A percentile compares a stretch with the other conserved stretches of the same genome.
Conservation (phyloP, 2,329 filamentous ascomycete genomes). For the Paecilomyces variotii region DNA sequence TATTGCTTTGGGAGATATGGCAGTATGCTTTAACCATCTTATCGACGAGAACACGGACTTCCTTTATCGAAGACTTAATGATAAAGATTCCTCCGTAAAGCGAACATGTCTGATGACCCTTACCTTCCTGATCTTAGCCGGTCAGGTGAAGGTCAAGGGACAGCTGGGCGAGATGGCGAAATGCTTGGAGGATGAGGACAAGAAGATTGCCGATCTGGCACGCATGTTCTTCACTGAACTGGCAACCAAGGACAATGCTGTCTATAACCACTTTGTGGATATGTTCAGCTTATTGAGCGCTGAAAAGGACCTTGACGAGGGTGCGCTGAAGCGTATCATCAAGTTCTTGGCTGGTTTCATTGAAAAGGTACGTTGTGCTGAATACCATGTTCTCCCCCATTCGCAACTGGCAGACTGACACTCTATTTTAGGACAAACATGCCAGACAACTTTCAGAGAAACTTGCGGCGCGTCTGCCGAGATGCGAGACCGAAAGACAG, state of each 20-base stretch:
- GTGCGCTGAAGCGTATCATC: conserved; percentile 76
- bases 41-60: conserved; percentile 99
- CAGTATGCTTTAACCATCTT: conserved; percentile 97
- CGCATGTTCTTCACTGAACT: conserved; percentile 98
- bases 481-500: conserved; percentile 87
- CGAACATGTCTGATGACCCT: conserved; percentile 97
- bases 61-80: conserved; percentile 85
- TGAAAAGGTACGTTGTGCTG: conserved; percentile 66
- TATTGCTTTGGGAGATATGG: conserved; percentile 96
- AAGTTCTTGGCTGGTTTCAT: conserved; percentile 93
- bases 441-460: conserved; percentile 91
- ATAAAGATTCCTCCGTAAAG: conserved; percentile 83
- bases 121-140: conserved; percentile 92
- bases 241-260: conserved; percentile 95
- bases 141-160: conserved; percentile 98
- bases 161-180: conserved; percentile 99
- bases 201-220: conserved; percentile 84
- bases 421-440: conserved; percentile 70
- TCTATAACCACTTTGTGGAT: conserved; percentile 99
- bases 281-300: conserved; percentile 93
- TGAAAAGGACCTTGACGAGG: conserved; percentile 71
- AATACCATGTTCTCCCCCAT: not conserved
- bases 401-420: conserved; percentile 8
- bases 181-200: conserved; percentile 93
- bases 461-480: conserved; percentile 71